Evolutionary conservation across 495 filamentous ascomycete species (phyloP), one percentile per base, ranked within the genome.

Genomic region (Cercophora scortea): DNA sequence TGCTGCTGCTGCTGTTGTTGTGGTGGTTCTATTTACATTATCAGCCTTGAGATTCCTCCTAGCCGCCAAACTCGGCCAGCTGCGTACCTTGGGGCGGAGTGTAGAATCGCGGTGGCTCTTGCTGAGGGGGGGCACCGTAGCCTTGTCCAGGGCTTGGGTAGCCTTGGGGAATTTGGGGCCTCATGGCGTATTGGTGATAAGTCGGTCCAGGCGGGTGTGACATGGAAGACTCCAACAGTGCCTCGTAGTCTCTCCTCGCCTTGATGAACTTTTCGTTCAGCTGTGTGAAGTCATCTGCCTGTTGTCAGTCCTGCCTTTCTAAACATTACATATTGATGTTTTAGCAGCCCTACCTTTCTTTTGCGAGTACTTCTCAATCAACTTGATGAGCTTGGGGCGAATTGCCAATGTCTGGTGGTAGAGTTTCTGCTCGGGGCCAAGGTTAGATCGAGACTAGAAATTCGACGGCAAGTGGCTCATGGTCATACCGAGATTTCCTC

Each of bases 191-290:
- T 56, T 82, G 85, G 50, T 74, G 72, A 49, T 80, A 80, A 35
- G 68, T 71, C 19, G 83, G 80, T 56, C 88, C 84, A n/a, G 82
- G 72, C 8, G 87, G 82, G 52, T 94, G 89, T 1, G 93, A 83
- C 90, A 98, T 96, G 19, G 92, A 96, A 19, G 88, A 85, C 67
- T 98, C 93, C 36, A 98, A 75, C n/a, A 98, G 77, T 32, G 87
- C 83, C 68, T 98, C 93, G 67, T 97, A 98, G 65, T 97, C 93
- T 59, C 92, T 81, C 52, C 93, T 83, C 10, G 93, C 93, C 70
- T 98, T 98, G 76, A 98, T 97, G 68, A 98, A 98, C 67, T 97
- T 97, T 61, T 98, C 93, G 64, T 98, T 98, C 41, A 98, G 79
- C 61, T 95, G 90, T 3, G 92, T 95, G 63, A 98, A 96, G 63